Percentiles rank a stretch among this genome's conserved stretches.
phyloP scores from a whole-genome alignment of 805 yeast species.

The Cyberlindnera samutprakarnensis region DNA sequence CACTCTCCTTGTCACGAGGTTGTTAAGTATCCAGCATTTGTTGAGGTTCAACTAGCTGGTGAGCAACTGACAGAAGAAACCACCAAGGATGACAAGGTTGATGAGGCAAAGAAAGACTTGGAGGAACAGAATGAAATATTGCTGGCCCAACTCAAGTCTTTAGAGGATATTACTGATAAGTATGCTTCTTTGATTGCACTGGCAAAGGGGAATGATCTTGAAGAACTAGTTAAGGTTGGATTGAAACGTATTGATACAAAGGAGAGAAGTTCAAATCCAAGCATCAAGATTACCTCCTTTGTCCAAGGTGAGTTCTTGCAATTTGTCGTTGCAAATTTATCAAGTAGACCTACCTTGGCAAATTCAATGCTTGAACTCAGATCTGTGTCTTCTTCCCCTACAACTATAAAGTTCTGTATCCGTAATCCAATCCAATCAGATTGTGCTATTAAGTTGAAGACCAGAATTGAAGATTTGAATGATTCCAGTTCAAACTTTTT shows the following conservation, averaged over 20 bases:
- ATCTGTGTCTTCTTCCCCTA: neutral
- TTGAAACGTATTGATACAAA: neutral
- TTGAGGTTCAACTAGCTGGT: neutral
- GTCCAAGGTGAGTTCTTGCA: no score
- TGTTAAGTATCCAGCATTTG: neutral
- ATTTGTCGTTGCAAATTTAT: no score
- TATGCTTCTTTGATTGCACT: neutral
- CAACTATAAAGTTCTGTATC: slow-evolving; percentile 1
- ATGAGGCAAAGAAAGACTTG: slow-evolving; percentile 4
- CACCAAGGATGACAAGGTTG: neutral
- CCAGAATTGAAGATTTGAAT: no score
- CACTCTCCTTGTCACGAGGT: neutral
- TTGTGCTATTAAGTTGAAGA: no score
- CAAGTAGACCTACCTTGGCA: neutral
- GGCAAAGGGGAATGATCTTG: neutral
- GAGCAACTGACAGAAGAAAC: neutral
- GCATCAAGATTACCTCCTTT: slow-evolving; percentile 1
- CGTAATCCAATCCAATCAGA: neutral
- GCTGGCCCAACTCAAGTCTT: slow-evolving; percentile 2
- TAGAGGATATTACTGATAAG: neutral
- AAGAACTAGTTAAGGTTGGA: neutral
- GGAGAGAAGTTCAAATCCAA: neutral
- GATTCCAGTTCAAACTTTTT: no score
- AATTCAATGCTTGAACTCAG: neutral
- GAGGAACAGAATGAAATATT: no score